These are phyloP conservation scores for Sporobolomyces pararoseus DNA, from an alignment of 768 basidiomycete species.

Conservation along the genomic window DNA sequence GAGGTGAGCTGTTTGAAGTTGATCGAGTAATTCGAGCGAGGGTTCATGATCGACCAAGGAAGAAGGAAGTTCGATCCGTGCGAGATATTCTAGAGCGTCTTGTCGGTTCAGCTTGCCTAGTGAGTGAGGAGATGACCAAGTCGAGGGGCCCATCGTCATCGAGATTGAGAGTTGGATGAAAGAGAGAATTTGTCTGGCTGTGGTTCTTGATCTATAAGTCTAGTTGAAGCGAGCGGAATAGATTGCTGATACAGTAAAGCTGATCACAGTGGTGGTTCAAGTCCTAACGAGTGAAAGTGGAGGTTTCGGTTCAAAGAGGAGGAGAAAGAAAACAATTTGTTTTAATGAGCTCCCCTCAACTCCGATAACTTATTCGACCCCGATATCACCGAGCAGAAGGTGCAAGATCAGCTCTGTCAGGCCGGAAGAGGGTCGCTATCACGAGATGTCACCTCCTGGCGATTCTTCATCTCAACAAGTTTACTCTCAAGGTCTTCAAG, in stretches of 20 bases:
- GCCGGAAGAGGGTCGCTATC: no score
- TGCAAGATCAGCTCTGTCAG: not conserved
- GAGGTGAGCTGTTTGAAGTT: slow-evolving; percentile 24
- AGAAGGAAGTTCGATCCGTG: slow-evolving; percentile 10
- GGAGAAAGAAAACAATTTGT: no score
- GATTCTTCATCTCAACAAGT: not conserved
- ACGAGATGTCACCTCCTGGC: not conserved
- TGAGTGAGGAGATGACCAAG: not conserved
- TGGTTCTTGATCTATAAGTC: no score
- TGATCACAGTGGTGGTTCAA: no score
- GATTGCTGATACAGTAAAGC: no score
- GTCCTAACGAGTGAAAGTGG: no score
- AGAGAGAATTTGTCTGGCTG: no score
- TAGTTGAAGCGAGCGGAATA: no score
- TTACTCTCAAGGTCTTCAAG: not conserved
- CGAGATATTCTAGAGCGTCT: slow-evolving; percentile 28
- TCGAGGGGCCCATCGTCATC: not conserved
- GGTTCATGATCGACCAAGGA: slow-evolving; percentile 5
- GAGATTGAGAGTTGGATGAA: not conserved
- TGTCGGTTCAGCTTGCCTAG: slow-evolving; percentile 3
- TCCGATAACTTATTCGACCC: no score
- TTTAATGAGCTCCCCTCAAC: no score
- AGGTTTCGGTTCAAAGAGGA: no score
- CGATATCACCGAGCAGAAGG: no score
- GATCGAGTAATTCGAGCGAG: slow-evolving; percentile 31